Evolutionary conservation across 202 grass and related monocot genomes (phyloP).

Genomic region (Eragrostis tef): DNA sequence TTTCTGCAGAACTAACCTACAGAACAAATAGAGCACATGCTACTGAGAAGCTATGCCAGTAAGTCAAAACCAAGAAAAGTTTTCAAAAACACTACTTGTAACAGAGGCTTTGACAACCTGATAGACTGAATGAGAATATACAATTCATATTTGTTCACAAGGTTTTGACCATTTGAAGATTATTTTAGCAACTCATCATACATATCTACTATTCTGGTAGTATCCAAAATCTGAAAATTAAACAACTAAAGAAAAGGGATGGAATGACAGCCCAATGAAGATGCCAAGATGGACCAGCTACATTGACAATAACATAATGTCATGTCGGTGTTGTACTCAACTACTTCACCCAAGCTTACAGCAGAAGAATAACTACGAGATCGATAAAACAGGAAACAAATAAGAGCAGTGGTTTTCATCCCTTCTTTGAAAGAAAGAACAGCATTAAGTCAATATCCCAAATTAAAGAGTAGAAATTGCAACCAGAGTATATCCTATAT

Average conservation of each 20-base stretch:
- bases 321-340: neutral
- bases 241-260: neutral
- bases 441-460: neutral
- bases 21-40: constrained; percentile 6
- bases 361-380: neutral
- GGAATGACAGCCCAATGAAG: neutral
- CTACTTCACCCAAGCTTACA: neutral
- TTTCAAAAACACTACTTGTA: neutral
- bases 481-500: too few relatives aligned
- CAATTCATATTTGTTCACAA: too few relatives aligned
- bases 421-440: neutral
- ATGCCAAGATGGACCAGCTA: neutral
- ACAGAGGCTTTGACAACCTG: neutral
- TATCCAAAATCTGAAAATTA: neutral
- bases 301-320: neutral
- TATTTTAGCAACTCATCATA: too few relatives aligned
- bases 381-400: constrained; percentile 10
- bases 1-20: constrained; percentile 57
- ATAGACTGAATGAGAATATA: too few relatives aligned
- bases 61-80: constrained; percentile 11
- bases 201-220: neutral
- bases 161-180: too few relatives aligned
- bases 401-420: neutral
- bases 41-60: constrained; percentile 1
- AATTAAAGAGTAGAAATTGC: neutral